Conservation (phyloP, 129 eudicot genomes). For the Flaveria robusta region DNA sequence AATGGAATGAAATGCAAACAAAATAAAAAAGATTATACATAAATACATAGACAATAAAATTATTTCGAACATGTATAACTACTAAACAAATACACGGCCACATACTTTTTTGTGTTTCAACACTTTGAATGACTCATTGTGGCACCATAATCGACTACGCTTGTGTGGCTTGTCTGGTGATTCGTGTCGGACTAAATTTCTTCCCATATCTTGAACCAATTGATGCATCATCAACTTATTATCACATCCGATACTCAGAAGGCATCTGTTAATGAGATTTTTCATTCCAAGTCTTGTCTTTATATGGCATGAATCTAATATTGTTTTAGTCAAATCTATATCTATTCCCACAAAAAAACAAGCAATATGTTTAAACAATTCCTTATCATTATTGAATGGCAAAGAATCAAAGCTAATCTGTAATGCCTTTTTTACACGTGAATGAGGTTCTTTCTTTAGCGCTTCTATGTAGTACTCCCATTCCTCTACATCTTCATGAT, state of each 20-base stretch:
- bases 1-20: background rate
- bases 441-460: conserved; percentile 19
- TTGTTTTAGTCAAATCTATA: background rate
- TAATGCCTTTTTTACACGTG: background rate
- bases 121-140: conserved; percentile 36
- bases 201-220: conserved; percentile 37
- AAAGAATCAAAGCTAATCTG: conserved; percentile 30
- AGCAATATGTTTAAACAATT: conserved; percentile 37
- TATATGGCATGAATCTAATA: conserved; percentile 29
- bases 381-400: conserved; percentile 25
- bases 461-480: conserved; percentile 28
- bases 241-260: conserved; percentile 6
- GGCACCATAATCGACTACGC: conserved; percentile 39
- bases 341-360: conserved; percentile 38
- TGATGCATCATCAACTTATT: conserved; percentile 38
- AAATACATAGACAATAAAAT: background rate
- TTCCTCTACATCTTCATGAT: background rate
- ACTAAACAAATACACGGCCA: background rate
- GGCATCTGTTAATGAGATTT: conserved; percentile 37
- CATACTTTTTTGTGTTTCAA: conserved; percentile 34
- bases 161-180: conserved; percentile 29
- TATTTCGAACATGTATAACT: background rate
- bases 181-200: conserved; percentile 33
- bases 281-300: conserved; percentile 26
- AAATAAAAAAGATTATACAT: background rate